phyloP scores from a whole-genome alignment of 23 red algal genomes.

The Gracilaria domingensis region DNA sequence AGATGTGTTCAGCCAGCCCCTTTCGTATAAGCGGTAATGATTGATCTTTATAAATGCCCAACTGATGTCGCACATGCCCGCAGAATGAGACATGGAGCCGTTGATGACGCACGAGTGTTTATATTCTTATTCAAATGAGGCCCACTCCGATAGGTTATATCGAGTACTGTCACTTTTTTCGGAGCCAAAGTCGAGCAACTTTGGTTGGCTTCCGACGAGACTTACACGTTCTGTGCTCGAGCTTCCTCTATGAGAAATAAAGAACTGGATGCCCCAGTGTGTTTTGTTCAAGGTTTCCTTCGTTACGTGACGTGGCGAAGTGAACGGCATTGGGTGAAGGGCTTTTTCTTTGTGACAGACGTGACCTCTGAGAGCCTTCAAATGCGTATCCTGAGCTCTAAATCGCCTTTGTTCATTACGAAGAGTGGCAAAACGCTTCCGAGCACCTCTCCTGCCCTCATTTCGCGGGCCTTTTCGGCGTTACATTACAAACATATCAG shows the following conservation, averaged over 20 bases:
- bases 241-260: neutral
- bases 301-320: neutral
- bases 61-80: neutral
- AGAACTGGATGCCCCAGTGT: neutral
- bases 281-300: neutral
- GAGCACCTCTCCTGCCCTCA: neutral
- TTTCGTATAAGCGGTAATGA: neutral
- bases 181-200: neutral
- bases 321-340: neutral
- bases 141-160: neutral
- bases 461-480: neutral
- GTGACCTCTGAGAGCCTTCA: neutral
- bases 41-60: neutral
- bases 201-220: neutral
- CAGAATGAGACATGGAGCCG: neutral
- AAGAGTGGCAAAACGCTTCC: neutral
- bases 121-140: neutral
- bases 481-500: neutral
- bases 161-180: neutral
- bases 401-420: neutral
- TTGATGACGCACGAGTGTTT: neutral
- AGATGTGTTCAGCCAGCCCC: neutral
- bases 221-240: neutral
- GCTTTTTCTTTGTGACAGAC: neutral
- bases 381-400: neutral